phyloP scores from a whole-genome alignment of 768 basidiomycete genomes.

The Candolleomyces efflorescens region DNA sequence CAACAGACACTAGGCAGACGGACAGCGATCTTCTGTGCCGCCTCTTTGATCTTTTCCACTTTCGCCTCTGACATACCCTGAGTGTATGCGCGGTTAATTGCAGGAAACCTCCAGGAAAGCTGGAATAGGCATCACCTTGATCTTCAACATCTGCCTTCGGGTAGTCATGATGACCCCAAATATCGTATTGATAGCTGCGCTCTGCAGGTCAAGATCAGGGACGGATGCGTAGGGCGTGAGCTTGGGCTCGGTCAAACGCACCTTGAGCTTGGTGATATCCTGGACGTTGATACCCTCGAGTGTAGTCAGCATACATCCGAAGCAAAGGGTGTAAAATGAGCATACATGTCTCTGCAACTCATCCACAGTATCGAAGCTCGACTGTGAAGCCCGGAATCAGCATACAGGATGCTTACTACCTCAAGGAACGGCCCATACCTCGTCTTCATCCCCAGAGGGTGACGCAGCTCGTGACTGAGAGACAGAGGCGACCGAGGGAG shows the following conservation, averaged over 20 bases:
- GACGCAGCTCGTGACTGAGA: constrained; percentile 48
- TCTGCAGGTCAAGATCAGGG: constrained; percentile 31
- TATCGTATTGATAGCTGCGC: constrained; percentile 78
- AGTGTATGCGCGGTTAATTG: not conserved
- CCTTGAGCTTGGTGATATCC: constrained; percentile 93
- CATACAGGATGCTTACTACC: not conserved
- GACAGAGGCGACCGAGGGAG: constrained; percentile 42
- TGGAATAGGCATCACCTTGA: constrained; percentile 72
- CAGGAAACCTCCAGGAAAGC: not conserved
- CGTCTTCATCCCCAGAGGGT: constrained; percentile 39
- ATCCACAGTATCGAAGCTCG: constrained; percentile 77
- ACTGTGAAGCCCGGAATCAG: constrained; percentile 27
- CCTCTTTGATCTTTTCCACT: constrained; percentile 97
- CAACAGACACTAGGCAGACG: constrained; percentile 11
- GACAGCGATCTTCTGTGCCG: constrained; percentile 83
- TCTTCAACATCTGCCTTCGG: constrained; percentile 83
- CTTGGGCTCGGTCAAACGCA: constrained; percentile 26
- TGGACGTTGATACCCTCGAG: constrained; percentile 89
- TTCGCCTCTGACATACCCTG: constrained; percentile 97
- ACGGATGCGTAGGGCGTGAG: constrained; percentile 3
- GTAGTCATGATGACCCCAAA: constrained; percentile 92
- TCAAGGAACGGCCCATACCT: constrained; percentile 20
- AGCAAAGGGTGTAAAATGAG: not conserved
- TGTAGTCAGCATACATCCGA: not conserved
- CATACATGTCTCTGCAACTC: constrained; percentile 79